A percentile compares a stretch with the other conserved stretches of the same genome.
Conservation (phyloP, 345 rosid species). For the Moricandia moricandioides region DNA sequence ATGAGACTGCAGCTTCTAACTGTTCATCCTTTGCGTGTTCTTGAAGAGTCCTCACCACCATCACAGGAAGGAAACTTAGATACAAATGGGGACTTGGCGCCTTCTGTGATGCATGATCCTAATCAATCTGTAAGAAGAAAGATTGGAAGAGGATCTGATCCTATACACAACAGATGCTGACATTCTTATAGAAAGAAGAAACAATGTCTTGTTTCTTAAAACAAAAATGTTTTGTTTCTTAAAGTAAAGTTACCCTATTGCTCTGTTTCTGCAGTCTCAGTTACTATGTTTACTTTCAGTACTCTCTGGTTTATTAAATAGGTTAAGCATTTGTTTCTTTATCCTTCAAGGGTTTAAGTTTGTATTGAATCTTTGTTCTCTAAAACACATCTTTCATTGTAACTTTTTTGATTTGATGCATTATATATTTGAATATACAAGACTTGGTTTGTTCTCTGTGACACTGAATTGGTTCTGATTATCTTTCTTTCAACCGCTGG, state of each 20-base stretch:
- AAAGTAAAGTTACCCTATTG: conserved; percentile 8
- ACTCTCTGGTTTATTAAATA: conserved; percentile 1
- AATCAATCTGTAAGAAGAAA: conserved; percentile 64
- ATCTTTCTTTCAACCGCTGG: too few species aligned
- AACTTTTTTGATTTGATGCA: background rate
- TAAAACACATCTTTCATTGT: background rate
- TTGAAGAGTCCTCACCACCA: conserved; percentile 34
- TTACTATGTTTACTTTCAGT: background rate
- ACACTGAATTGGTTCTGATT: background rate
- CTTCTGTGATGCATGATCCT: conserved; percentile 50
- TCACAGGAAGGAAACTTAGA: conserved; percentile 35
- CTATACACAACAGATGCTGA: conserved; percentile 82
- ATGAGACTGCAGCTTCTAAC: conserved; percentile 30
- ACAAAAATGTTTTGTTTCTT: background rate
- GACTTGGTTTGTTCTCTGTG: background rate
- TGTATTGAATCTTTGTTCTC: background rate
- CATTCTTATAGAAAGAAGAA: background rate
- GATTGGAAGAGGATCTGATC: conserved; percentile 76
- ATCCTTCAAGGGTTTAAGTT: background rate
- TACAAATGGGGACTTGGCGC: conserved; percentile 40
- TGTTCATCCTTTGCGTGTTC: conserved; percentile 39
- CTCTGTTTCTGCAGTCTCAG: background rate
- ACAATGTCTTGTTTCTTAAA: background rate
- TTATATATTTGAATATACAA: background rate
- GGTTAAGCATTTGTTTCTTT: conserved; percentile 14